A percentile compares a stretch with the other conserved stretches of the same genome.
phyloP scores from a whole-genome alignment of 495 filamentous ascomycete species.

The Cryomyces antarcticus region DNA sequence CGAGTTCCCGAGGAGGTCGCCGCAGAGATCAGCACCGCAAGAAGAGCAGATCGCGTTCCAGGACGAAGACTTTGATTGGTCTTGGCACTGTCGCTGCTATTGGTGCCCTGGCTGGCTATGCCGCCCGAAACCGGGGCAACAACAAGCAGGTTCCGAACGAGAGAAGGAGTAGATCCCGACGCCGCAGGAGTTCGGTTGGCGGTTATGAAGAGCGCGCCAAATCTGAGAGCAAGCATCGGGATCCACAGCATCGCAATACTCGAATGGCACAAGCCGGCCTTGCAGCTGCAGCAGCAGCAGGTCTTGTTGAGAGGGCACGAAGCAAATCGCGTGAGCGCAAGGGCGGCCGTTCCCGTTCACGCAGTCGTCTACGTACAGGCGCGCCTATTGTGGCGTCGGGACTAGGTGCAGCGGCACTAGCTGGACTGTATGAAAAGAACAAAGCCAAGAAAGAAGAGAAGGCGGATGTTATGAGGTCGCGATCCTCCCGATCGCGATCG shows the following conservation, averaged over 20 bases:
- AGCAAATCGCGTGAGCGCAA: constrained; percentile 46
- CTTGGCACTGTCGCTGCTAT: constrained; percentile 66
- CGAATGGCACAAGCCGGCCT: constrained; percentile 59
- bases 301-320: constrained; percentile 50
- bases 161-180: constrained; percentile 47
- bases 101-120: constrained; percentile 61
- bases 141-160: constrained; percentile 40
- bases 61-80: constrained; percentile 38
- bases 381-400: constrained; percentile 55
- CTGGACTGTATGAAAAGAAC: constrained; percentile 61
- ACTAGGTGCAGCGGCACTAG: constrained; percentile 55
- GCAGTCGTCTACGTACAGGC: constrained; percentile 37
- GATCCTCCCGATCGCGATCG: constrained; percentile 15
- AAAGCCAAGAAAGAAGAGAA: constrained; percentile 47
- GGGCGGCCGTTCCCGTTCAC: constrained; percentile 29
- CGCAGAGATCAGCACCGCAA: constrained; percentile 14
- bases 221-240: constrained; percentile 21
- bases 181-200: constrained; percentile 34
- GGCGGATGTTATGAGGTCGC: constrained; percentile 24
- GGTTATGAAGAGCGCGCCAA: constrained; percentile 14
- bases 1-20: constrained; percentile 14
- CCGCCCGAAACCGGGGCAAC: constrained; percentile 37
- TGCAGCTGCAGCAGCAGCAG: constrained; percentile 59
- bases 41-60: constrained; percentile 24
- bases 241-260: constrained; percentile 42